These are phyloP conservation scores for Nothomitra cinnamomea DNA, from an alignment of 2,329 filamentous ascomycete species.

Conservation along the genomic window DNA sequence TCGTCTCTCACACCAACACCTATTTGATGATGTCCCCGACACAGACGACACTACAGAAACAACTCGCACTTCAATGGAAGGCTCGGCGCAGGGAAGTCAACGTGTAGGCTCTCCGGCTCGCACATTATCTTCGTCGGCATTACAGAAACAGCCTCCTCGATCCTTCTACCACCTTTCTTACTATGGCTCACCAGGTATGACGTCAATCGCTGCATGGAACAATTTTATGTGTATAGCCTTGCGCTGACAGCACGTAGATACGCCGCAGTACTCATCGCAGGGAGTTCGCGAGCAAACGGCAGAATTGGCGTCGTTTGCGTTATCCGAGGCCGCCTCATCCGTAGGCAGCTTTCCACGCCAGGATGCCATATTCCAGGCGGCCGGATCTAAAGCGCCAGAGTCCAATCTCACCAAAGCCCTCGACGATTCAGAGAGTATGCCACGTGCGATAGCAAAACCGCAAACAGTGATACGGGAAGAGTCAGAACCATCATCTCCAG, in stretches of 20 bases:
- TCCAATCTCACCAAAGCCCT: slow-evolving; percentile 12
- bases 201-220: background rate
- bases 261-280: slow-evolving; percentile 52
- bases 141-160: slow-evolving; percentile 47
- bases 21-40: background rate
- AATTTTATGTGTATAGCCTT: slow-evolving; percentile 8
- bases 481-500: slow-evolving; percentile 38
- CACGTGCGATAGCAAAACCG: slow-evolving; percentile 12
- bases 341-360: slow-evolving; percentile 14
- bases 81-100: background rate
- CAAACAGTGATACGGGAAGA: slow-evolving; percentile 43
- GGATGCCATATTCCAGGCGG: slow-evolving; percentile 11
- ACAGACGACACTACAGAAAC: background rate
- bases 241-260: slow-evolving; percentile 32
- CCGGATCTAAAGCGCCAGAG: background rate
- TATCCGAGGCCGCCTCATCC: slow-evolving; percentile 39
- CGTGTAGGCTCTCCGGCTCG: background rate
- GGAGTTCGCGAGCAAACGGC: slow-evolving; percentile 76
- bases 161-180: slow-evolving; percentile 54
- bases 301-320: slow-evolving; percentile 66
- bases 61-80: background rate
- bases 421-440: slow-evolving; percentile 10
- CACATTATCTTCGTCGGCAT: slow-evolving; percentile 22
- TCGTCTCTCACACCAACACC: background rate
- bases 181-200: slow-evolving; percentile 39